These are phyloP conservation scores for Talaromyces marneffei DNA, from an alignment of 2,329 filamentous ascomycete genomes.

Conservation along the genomic window DNA sequence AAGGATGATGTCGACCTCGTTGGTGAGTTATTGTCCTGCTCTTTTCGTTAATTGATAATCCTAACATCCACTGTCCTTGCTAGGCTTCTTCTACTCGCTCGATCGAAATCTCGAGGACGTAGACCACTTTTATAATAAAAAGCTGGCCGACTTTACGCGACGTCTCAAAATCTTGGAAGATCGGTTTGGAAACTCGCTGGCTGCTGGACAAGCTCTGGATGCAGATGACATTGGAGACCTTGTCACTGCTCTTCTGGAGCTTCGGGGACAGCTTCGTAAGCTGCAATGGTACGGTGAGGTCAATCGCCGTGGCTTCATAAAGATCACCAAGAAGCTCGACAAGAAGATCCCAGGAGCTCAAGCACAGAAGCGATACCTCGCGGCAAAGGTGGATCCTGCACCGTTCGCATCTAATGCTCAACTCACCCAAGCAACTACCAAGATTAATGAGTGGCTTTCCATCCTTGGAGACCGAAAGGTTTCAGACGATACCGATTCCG, in stretches of 20 bases:
- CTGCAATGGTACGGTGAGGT: slow-evolving; percentile 98
- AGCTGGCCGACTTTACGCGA: slow-evolving; percentile 76
- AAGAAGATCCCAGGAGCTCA: slow-evolving; percentile 77
- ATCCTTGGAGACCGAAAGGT: slow-evolving; percentile 70
- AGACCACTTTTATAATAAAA: slow-evolving; percentile 94
- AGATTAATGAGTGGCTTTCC: slow-evolving; percentile 88
- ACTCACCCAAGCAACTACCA: slow-evolving; percentile 54
- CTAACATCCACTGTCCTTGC: slow-evolving; percentile 16
- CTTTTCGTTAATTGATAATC: not conserved
- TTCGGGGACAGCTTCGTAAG: slow-evolving; percentile 81
- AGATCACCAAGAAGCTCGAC: slow-evolving; percentile 98
- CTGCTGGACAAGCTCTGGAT: slow-evolving; percentile 67
- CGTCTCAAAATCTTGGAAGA: slow-evolving; percentile 81
- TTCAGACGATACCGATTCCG: slow-evolving; percentile 68
- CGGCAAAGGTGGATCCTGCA: slow-evolving; percentile 81
- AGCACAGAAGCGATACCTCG: slow-evolving; percentile 78
- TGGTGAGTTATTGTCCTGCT: slow-evolving; percentile 56
- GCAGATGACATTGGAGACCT: slow-evolving; percentile 87
- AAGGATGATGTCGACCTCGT: slow-evolving; percentile 80
- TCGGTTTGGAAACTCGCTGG: slow-evolving; percentile 70
- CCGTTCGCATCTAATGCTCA: slow-evolving; percentile 74
- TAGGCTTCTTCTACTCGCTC: slow-evolving; percentile 95
- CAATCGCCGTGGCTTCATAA: slow-evolving; percentile 89
- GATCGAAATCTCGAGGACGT: slow-evolving; percentile 97
- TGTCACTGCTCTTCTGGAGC: slow-evolving; percentile 80